These are phyloP conservation scores for Sechiopsis laciniata DNA, from an alignment of 306 rosid genomes.

Conservation along the genomic window DNA sequence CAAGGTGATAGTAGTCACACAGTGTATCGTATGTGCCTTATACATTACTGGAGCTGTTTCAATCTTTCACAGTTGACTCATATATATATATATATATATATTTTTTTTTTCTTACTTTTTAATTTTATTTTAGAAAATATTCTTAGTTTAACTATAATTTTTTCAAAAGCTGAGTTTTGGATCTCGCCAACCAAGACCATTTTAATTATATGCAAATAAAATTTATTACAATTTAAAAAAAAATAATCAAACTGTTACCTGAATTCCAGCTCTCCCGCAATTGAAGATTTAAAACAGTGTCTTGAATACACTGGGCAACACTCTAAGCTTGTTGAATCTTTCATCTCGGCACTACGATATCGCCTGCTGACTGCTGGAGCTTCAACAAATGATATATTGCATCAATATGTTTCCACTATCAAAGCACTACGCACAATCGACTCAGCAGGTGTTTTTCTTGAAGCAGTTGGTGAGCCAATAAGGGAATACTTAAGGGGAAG, in stretches of 20 bases:
- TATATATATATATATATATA: no score
- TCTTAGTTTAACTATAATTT: background rate
- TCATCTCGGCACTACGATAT: slow-evolving; percentile 80
- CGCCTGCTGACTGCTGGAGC: slow-evolving; percentile 99
- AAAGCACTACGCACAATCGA: slow-evolving; percentile 91
- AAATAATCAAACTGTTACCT: background rate
- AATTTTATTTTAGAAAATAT: background rate
- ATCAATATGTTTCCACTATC: slow-evolving; percentile 93
- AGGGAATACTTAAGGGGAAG: slow-evolving; percentile 94
- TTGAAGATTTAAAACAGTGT: slow-evolving; percentile 83
- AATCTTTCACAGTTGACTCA: background rate
- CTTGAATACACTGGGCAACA: slow-evolving; percentile 97
- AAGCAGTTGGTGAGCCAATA: slow-evolving; percentile 96
- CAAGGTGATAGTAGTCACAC: background rate
- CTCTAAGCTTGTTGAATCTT: slow-evolving; percentile 93
- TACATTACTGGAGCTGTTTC: background rate
- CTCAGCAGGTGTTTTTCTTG: slow-evolving; percentile 95
- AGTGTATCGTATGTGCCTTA: background rate
- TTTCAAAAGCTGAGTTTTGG: background rate
- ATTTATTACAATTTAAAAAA: background rate
- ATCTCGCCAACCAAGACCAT: background rate
- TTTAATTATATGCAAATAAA: background rate
- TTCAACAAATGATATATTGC: slow-evolving; percentile 93
- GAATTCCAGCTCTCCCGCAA: slow-evolving; percentile 73
- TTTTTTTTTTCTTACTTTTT: background rate